phyloP scores from a whole-genome alignment of 306 rosid genomes.

The Cucumis hystrix region DNA sequence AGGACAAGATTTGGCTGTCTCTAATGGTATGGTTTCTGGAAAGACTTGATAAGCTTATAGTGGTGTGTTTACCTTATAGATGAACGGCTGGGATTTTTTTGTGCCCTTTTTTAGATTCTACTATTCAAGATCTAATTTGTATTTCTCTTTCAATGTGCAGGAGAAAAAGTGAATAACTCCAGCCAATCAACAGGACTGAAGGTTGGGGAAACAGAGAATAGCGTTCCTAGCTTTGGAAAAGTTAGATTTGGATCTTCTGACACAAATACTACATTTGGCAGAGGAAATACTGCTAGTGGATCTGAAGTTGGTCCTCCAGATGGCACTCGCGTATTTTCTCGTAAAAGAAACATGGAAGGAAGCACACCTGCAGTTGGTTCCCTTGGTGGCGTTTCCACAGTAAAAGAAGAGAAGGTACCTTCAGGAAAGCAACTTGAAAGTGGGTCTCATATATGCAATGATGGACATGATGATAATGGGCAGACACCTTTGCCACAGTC shows the following conservation, averaged over 20 bases:
- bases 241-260: slow-evolving; percentile 43
- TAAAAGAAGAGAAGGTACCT: slow-evolving; percentile 32
- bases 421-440: slow-evolving; percentile 49
- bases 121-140: background rate
- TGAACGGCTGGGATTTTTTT: background rate
- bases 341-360: slow-evolving; percentile 35
- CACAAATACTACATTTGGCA: slow-evolving; percentile 22
- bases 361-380: slow-evolving; percentile 20
- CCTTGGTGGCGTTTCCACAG: slow-evolving; percentile 12
- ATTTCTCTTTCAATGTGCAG: slow-evolving; percentile 26
- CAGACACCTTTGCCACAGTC: slow-evolving; percentile 34
- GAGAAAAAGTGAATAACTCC: slow-evolving; percentile 29
- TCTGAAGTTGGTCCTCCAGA: slow-evolving; percentile 25
- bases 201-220: slow-evolving; percentile 58
- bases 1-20: slow-evolving; percentile 42
- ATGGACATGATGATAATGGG: slow-evolving; percentile 26
- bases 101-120: background rate
- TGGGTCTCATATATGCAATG: slow-evolving; percentile 30
- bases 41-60: background rate
- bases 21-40: slow-evolving; percentile 39
- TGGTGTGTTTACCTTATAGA: background rate
- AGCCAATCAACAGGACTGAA: slow-evolving; percentile 42
- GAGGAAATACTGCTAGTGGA: slow-evolving; percentile 38
- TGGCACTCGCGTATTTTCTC: slow-evolving; percentile 16
- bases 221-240: slow-evolving; percentile 62